Percentiles rank a stretch among this genome's conserved stretches.
These are phyloP conservation scores for Pleoardoris graminearum DNA, from an alignment of 2,329 filamentous ascomycete genomes.

Conservation along the genomic window DNA sequence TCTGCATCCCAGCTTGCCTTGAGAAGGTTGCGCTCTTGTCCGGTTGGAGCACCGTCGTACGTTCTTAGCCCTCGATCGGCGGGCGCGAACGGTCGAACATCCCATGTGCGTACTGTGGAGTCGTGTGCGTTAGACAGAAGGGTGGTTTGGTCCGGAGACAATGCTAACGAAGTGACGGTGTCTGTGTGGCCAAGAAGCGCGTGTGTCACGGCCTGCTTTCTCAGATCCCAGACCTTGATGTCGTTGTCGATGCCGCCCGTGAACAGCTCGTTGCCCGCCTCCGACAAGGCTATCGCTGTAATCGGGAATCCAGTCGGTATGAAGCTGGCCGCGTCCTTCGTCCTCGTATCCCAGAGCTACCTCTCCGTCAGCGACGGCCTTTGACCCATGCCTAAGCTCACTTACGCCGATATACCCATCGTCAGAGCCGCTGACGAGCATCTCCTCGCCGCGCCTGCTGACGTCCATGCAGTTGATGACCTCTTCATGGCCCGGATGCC, in stretches of 20 bases:
- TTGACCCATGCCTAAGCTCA: neutral
- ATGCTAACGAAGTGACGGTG: constrained; percentile 83
- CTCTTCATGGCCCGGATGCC: constrained; percentile 91
- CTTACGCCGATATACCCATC: constrained; percentile 80
- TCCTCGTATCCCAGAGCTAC: constrained; percentile 86
- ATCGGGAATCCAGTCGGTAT: constrained; percentile 91
- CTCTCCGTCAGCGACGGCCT: constrained; percentile 20
- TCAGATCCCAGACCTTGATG: constrained; percentile 94
- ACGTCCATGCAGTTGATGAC: constrained; percentile 92
- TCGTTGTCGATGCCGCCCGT: constrained; percentile 95
- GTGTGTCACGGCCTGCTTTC: constrained; percentile 87
- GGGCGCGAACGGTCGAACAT: constrained; percentile 91
- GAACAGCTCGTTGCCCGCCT: constrained; percentile 94
- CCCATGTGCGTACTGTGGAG: constrained; percentile 92
- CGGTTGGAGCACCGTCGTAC: constrained; percentile 87
- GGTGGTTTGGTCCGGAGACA: constrained; percentile 92
- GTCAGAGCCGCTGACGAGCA: constrained; percentile 88
- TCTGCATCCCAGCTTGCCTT: constrained; percentile 86
- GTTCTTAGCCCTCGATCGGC: constrained; percentile 81
- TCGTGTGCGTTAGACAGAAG: constrained; percentile 93
- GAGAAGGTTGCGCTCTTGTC: constrained; percentile 89
- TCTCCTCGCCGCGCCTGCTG: constrained; percentile 84
- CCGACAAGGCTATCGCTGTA: constrained; percentile 86
- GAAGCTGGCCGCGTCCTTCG: constrained; percentile 84
- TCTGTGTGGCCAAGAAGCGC: constrained; percentile 88